These are phyloP conservation scores for Xerocomellus intermedius DNA, from an alignment of 768 basidiomycete genomes.

Conservation along the genomic window DNA sequence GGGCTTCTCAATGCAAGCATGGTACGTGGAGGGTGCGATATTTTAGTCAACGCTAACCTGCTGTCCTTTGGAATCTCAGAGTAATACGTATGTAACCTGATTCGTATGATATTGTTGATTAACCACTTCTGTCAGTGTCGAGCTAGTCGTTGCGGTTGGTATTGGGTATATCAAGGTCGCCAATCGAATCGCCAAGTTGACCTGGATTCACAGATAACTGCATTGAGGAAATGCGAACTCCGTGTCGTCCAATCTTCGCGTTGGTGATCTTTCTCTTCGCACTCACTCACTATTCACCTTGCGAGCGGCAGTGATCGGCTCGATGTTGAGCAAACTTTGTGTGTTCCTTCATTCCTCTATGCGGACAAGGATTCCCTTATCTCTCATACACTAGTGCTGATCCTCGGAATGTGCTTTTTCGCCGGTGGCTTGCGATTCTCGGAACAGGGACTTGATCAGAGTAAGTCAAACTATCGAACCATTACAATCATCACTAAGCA, in stretches of 20 bases:
- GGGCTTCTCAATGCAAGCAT: conserved; percentile 81
- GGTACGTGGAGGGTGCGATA: conserved; percentile 39
- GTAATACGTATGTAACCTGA: conserved; percentile 55
- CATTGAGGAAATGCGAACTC: conserved; percentile 78
- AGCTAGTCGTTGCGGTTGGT: conserved; percentile 70
- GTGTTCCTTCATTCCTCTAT: conserved; percentile 21
- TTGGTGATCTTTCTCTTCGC: conserved; percentile 34
- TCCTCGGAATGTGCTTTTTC: conserved; percentile 90
- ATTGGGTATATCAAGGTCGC: background rate
- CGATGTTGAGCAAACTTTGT: conserved; percentile 78
- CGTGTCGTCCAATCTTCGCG: conserved; percentile 78
- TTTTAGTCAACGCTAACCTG: conserved; percentile 1
- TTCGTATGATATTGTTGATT: background rate
- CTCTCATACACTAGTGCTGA: conserved; percentile 50
- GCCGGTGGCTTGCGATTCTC: conserved; percentile 77
- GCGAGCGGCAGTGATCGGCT: conserved; percentile 62
- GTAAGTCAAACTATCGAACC: conserved; percentile 40
- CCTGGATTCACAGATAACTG: conserved; percentile 51
- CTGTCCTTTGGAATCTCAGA: conserved; percentile 39
- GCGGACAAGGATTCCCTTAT: conserved; percentile 4
- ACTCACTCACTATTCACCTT: conserved; percentile 6
- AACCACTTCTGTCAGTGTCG: conserved; percentile 39
- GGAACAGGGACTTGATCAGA: conserved; percentile 74
- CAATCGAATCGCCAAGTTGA: background rate
- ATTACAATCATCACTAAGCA: conserved; percentile 1